Percentiles rank a stretch among this genome's conserved stretches.
Evolutionary conservation across 768 basidiomycete genomes (phyloP).

Genomic region (Omphalotus guepiniiformis): DNA sequence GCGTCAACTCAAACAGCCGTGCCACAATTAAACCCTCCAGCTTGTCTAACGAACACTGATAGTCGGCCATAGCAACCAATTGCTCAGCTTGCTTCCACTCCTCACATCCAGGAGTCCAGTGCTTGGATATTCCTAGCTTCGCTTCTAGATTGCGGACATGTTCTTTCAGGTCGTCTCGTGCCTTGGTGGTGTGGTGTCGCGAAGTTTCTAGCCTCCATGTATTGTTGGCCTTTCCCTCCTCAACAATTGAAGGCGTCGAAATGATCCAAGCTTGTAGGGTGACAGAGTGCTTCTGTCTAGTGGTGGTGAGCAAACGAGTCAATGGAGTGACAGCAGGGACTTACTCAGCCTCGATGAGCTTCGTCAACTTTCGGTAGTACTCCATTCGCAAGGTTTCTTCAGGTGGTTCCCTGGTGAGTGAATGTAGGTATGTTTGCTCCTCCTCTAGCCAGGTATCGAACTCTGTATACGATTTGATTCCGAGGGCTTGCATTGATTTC

Average conservation of each 20-base stretch:
- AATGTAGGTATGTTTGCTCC: constrained; percentile 13
- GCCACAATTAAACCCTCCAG: constrained; percentile 3
- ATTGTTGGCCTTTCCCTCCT: not conserved
- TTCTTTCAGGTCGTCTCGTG: constrained; percentile 6
- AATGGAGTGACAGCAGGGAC: no score
- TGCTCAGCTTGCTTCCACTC: constrained; percentile 3
- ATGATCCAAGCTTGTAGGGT: no score
- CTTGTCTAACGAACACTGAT: constrained; percentile 10
- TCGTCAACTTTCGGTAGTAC: constrained; percentile 10
- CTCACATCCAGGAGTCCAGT: constrained; percentile 6
- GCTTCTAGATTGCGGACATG: constrained; percentile 9
- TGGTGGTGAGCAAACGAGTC: no score
- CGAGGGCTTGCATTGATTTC: not conserved
- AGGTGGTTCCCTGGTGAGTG: constrained; percentile 11
- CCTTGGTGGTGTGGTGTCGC: constrained; percentile 4
- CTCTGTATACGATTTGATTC: not conserved
- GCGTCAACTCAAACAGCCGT: not conserved
- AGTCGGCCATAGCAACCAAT: constrained; percentile 5
- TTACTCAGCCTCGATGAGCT: not conserved
- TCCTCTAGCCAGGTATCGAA: constrained; percentile 11
- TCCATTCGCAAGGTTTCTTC: constrained; percentile 14
- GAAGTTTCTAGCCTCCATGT: constrained; percentile 3
- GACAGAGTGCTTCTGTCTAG: no score
- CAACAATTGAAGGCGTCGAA: no score
- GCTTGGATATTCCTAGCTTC: constrained; percentile 2